Evolutionary conservation across 805 yeast genomes (phyloP), one percentile per base, ranked within the genome.

Genomic region (Lipomyces starkeyi): DNA sequence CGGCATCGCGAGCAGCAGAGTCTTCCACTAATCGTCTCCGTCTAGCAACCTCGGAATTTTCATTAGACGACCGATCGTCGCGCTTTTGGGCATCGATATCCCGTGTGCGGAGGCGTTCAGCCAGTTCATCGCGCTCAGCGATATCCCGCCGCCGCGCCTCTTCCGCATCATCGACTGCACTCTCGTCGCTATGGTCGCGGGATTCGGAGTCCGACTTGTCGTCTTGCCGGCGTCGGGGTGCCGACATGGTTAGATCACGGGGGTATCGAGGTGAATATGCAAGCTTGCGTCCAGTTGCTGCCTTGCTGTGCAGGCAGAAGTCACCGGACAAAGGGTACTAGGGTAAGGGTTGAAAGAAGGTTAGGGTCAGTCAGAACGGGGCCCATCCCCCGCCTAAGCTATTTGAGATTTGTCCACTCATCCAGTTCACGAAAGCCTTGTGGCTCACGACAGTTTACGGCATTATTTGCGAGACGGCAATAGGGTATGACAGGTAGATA

Each of bases 41-140:
- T 22, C 37, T 14, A 3, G 47, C 35, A 27, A 22, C 43, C n/a
- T 61, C 59, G n/a, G 43, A 32, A 20, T 60, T 61, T 57, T 53
- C 25, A 49, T 66, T 64, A 29, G 64, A 29, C 40, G 67, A 61
- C 59, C 71, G 57, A 68, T 61, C 59, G 49, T 58, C 67, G 13
- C 29, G 32, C 61, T 43, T 56, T 20, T 27, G 47, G 20, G 14
- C 32, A 52, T 47, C 55, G 25, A 40, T 63, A 37, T 74, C 78
- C n/a, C 69, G 59, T 9, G 68, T 62, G 9, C 67, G 57, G 27
- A 78, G 61, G 2, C 78, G 72, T 47, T 70, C 66, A 17, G 79
- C 75, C 62, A 78, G 76, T 58, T 72, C 79, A 43, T 77, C 79
- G 55, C 80, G 68, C 63, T 77, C 79, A 32, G 58, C 58, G 3